Percentiles rank a stretch among this genome's conserved stretches.
Conservation (phyloP, 2,329 filamentous ascomycete genomes). For the Cladosporium sp. region DNA sequence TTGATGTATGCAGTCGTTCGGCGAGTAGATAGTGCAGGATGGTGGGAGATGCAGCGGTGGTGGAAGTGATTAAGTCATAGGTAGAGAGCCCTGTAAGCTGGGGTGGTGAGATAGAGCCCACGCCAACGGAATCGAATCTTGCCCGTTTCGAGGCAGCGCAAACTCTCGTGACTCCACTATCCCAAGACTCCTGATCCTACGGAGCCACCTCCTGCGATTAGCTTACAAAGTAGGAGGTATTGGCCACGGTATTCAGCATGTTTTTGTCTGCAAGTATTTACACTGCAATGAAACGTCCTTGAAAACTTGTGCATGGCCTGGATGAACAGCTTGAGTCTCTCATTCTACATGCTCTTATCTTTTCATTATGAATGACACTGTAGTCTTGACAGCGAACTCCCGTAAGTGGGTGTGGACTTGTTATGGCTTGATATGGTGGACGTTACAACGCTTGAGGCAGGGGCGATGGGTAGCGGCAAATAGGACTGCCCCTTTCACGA, state of each 20-base stretch:
- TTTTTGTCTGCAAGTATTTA: not conserved
- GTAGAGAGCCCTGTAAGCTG: slow-evolving; percentile 6
- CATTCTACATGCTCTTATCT: not conserved
- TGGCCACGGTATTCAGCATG: not conserved
- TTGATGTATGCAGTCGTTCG: not conserved
- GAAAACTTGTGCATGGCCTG: not conserved
- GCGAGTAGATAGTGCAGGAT: not conserved
- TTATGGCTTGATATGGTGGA: not conserved
- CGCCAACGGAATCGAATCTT: slow-evolving; percentile 6
- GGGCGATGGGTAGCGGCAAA: not conserved
- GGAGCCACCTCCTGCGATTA: not conserved
- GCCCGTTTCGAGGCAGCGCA: slow-evolving; percentile 7
- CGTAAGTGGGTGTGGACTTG: not conserved
- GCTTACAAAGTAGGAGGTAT: not conserved
- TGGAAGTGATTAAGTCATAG: slow-evolving; percentile 15
- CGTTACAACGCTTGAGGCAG: not conserved
- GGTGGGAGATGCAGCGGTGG: not conserved
- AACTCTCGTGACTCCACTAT: slow-evolving; percentile 10
- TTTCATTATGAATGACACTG: not conserved
- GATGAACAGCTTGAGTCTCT: not conserved
- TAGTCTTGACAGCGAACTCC: fast-evolving
- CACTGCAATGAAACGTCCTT: not conserved
- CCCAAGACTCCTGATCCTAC: slow-evolving; percentile 9
- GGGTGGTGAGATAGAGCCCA: slow-evolving; percentile 18
- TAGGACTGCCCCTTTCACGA: not conserved